Base-by-base conservation (phyloP, 1,139 yeast species). In the Geotrichum reessii region DNA sequence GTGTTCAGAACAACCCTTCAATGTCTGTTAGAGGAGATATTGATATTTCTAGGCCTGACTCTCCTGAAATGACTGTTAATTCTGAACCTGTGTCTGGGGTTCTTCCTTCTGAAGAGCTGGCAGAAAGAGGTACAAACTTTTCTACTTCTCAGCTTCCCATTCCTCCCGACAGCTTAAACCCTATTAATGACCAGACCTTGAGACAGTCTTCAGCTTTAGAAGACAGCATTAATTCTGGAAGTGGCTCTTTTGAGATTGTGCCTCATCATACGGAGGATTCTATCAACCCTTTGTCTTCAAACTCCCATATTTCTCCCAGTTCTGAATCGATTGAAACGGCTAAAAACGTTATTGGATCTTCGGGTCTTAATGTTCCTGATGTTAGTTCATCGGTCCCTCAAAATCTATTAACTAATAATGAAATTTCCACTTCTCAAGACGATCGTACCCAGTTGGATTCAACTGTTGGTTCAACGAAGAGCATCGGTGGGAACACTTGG, bases 1-100 rank as follows among this genome's bases (percentile, higher is more conserved):
- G 96, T 58, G 95, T 91, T 21, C 95, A 88, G 67, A 91, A 91
- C 73, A 91, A 92, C 70, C 91, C 97, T 1, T 92, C 97, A 0
- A 81, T 85, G 71, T 88, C 96, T 25, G 96, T 87, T 9, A 83
- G 95, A 61, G 93, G 87, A 62, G 95, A 87, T 66, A 82, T 82
- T 52, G 88, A 84, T 60, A 76, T 80, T 7, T 82, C 87, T 56
- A 82, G 82, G 56, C 81, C 85, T 42, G 85, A 81, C 37, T 82
- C 87, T 1, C 79, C 85, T 12, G 68, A 65, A 33, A 61, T 64
- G 42, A 54, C 60, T 19, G 59, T 64, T 7, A 65, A 69, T 1
- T 63, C 70, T 5, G 72, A 69, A 49, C 73, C 71, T 33, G 70
- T 67, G 5, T 68, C 71, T 9, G 72, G 71, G 6, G 65, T 68